These are phyloP conservation scores for Nothophaeocryptopus gaeumannii DNA, from an alignment of 2,329 filamentous ascomycete species.

Conservation along the genomic window DNA sequence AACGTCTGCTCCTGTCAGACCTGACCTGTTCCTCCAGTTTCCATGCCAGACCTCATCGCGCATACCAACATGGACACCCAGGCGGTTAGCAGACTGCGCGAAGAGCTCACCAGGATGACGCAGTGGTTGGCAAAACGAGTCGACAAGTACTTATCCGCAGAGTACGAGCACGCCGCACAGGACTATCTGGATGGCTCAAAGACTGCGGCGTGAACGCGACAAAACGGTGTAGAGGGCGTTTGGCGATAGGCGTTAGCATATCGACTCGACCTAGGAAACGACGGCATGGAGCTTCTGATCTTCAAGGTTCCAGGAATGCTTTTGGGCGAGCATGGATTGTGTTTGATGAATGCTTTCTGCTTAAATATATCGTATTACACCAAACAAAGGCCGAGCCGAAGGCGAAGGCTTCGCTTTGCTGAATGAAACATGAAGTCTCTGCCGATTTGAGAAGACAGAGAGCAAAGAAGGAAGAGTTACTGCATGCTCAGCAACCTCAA, in stretches of 20 bases:
- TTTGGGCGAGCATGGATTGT: not conserved
- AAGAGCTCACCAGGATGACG: constrained; percentile 84
- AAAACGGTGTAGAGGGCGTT: too few relatives aligned
- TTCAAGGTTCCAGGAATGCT: not conserved
- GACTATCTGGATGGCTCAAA: constrained; percentile 61
- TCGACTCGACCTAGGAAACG: too few relatives aligned
- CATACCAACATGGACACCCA: constrained; percentile 98
- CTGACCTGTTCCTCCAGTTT: constrained; percentile 55
- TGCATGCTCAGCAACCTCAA: constrained; percentile 9
- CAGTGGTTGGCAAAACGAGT: constrained; percentile 79
- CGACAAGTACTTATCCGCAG: constrained; percentile 70
- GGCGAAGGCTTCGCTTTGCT: not conserved
- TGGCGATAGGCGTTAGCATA: too few relatives aligned
- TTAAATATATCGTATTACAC: not conserved
- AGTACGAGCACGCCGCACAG: constrained; percentile 70
- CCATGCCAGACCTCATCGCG: constrained; percentile 86
- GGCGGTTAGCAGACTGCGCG: constrained; percentile 80
- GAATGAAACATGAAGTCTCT: too few relatives aligned
- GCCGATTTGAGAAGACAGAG: too few relatives aligned
- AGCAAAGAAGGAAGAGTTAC: not conserved
- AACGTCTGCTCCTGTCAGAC: not conserved
- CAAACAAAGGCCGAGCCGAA: not conserved
- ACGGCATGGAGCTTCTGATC: not conserved
- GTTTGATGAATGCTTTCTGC: not conserved
- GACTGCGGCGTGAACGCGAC: constrained; percentile 8